Evolutionary conservation across 352 stramenopile genomes (phyloP).

Genomic region (Pythium monospermum): DNA sequence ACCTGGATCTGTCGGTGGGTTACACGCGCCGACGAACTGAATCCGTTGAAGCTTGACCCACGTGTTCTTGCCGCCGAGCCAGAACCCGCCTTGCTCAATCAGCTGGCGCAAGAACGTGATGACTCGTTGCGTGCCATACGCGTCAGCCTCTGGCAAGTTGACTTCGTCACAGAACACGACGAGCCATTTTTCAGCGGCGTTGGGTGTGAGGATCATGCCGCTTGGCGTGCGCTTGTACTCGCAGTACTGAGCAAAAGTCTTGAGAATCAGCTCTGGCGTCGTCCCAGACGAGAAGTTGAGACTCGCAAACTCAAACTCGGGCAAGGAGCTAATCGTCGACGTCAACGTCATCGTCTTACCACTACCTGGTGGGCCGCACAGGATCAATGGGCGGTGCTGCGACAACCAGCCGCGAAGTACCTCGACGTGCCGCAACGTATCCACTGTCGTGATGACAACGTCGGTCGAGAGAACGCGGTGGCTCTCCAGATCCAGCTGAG

Average conservation of each 20-base stretch:
- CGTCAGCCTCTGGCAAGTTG: conserved; percentile 97
- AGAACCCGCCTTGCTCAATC: conserved; percentile 95
- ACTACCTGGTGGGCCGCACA: conserved; percentile 97
- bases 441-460: conserved; percentile 99
- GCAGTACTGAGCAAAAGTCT: conserved; percentile 98
- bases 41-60: conserved; percentile 93
- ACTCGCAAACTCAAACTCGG: conserved; percentile 96
- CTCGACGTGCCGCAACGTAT: conserved; percentile 98
- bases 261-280: conserved; percentile 97
- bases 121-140: conserved; percentile 98
- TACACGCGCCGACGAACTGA: conserved; percentile 98
- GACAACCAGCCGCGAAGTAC: conserved; percentile 97
- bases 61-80: conserved; percentile 79
- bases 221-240: conserved; percentile 97
- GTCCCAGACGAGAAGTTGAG: conserved; percentile 99
- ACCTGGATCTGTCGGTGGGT: conserved; percentile 98
- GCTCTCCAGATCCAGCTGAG: conserved; percentile 97
- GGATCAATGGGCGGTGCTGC: conserved; percentile 94
- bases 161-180: conserved; percentile 99
- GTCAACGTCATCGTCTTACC: conserved; percentile 99
- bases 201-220: conserved; percentile 95
- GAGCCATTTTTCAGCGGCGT: conserved; percentile 95
- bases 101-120: conserved; percentile 99
- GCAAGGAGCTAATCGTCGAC: conserved; percentile 95
- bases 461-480: conserved; percentile 95